Percentiles rank a stretch among this genome's conserved stretches.
Conservation (phyloP, 1,284 basidiomycete species). For the Puccinia triticina region DNA sequence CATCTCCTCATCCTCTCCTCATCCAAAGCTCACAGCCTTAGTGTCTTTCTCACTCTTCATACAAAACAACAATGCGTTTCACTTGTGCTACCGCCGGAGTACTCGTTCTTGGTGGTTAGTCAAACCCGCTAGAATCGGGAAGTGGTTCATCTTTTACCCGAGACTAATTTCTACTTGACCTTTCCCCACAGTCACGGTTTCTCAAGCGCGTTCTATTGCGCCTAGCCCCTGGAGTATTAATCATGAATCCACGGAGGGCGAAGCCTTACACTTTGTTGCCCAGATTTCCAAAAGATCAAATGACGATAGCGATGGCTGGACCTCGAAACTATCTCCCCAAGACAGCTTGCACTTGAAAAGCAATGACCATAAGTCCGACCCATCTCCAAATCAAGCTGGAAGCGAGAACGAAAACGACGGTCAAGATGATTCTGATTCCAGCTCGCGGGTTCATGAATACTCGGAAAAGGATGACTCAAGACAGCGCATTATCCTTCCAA, state of each 20-base stretch:
- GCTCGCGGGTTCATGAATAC: constrained; percentile 4
- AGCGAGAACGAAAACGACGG: neutral
- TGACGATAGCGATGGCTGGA: neutral
- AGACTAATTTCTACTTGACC: neutral
- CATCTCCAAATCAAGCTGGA: neutral
- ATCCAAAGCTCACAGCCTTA: neutral
- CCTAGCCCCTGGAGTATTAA: neutral
- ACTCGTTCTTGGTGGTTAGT: neutral
- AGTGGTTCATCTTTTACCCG: neutral
- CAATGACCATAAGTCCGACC: neutral
- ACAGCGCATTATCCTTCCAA: neutral
- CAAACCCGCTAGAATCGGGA: neutral
- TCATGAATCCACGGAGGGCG: neutral
- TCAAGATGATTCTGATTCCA: too few species aligned
- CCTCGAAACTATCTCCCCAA: neutral
- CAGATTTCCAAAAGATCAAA: neutral
- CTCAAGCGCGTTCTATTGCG: constrained; percentile 17
- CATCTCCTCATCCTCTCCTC: too few species aligned
- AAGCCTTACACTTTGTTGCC: neutral
- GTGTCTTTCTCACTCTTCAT: neutral
- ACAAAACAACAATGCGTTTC: constrained; percentile 6
- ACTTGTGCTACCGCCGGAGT: constrained; percentile 16
- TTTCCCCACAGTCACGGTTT: neutral
- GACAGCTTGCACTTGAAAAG: neutral
- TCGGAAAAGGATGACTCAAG: neutral